Evolutionary conservation across 345 rosid genomes (phyloP), one percentile per base, ranked within the genome.

Genomic region (Populus ilicifolia): DNA sequence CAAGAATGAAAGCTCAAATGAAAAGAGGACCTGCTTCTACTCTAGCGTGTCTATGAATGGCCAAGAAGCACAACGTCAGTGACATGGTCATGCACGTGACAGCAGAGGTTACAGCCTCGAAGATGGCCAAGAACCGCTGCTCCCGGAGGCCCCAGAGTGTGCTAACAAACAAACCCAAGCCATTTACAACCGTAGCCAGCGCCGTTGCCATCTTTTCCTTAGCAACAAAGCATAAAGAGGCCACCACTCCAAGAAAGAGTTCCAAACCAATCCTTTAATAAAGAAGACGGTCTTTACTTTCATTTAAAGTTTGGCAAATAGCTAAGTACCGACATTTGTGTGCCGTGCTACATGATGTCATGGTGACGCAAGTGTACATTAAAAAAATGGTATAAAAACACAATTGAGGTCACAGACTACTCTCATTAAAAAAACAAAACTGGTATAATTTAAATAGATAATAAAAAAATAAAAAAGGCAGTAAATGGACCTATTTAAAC

Each of bases 51-150:
- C 33, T 73, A 21, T 83, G 88, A 30, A 83, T 9, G 72, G 88
- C 83, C 39, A 86, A 27, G 80, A 84, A 65, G 77, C 92, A 87
- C 41, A 84, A 63, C 54, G 85, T 75, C 46, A 87, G 72, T 13
- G 87, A 75, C 87, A 76, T 85, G 69, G 85, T 75, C 44, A 83
- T 6, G 30, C 80, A 78, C 52, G 70, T 35, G 30, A 80, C 43
- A 2, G 79, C 89, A 0, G 87, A 83, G 74, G 75, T 84, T 84
- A 80, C 78, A 2, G 78, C 78, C 36, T 83, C 70, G 13, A 83
- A 72, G 20, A 82, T 80, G 20, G 77, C 48, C 20, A 81, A 64
- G 77, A 84, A 82, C 14, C 81, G 83, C 72, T 69, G 71, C 75
- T 83, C 85, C 69, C 84, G 89, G 74, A 84, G 77, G 13, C 82